These are phyloP conservation scores for Exophiala bonariae DNA, from an alignment of 2,329 filamentous ascomycete species.

Conservation along the genomic window DNA sequence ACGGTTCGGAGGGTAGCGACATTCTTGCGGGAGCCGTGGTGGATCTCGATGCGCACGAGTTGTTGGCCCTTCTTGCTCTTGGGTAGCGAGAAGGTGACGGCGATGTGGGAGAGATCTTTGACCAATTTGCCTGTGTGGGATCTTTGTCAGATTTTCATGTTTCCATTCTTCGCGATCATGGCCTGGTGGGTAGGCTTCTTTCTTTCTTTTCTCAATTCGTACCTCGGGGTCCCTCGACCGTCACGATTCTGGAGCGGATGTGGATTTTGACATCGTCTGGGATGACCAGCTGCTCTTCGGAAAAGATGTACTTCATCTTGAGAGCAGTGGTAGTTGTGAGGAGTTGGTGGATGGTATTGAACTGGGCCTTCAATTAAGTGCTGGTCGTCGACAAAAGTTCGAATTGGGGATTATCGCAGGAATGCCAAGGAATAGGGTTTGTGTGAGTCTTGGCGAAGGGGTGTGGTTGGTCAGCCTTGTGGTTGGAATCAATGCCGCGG, in stretches of 20 bases:
- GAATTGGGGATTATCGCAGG: no score
- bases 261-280: conserved; percentile 96
- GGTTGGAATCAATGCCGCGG: not conserved
- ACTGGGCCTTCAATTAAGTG: no score
- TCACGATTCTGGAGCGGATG: conserved; percentile 96
- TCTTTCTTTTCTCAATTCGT: conserved; percentile 36
- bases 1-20: conserved; percentile 97
- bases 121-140: conserved; percentile 74
- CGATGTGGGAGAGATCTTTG: conserved; percentile 95
- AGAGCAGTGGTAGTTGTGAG: conserved; percentile 46
- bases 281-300: conserved; percentile 90
- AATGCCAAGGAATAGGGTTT: conserved; percentile 1
- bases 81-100: conserved; percentile 91
- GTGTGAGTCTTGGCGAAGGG: conserved; percentile 1
- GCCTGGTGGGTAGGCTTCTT: no score
- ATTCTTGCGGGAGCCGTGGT: conserved; percentile 97
- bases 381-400: no score
- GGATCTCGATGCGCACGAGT: conserved; percentile 92
- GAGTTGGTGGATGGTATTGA: conserved; percentile 31
- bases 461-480: conserved; percentile 5
- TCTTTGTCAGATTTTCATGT: conserved; percentile 9
- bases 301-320: conserved; percentile 99
- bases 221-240: conserved; percentile 95
- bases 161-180: conserved; percentile 1
- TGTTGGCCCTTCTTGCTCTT: conserved; percentile 54